Evolutionary conservation across 345 rosid genomes (phyloP).

Genomic region (Lumnitzera littorea): DNA sequence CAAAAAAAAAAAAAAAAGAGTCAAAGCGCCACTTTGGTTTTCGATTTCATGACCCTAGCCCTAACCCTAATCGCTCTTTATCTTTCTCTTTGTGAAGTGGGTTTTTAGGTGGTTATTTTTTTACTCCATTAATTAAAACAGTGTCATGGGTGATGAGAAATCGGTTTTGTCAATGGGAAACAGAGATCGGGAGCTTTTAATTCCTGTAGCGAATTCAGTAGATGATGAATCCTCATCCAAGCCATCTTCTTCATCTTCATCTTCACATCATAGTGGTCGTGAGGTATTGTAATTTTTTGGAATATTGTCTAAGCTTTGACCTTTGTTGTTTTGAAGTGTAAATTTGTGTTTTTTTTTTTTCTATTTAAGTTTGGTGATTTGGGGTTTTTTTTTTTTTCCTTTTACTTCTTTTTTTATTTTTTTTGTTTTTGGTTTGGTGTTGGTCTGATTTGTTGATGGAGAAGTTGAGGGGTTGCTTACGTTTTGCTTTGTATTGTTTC

Average conservation of each 20-base stretch:
- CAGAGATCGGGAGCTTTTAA: constrained; percentile 35
- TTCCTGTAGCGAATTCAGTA: constrained; percentile 22
- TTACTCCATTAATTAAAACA: too few relatives aligned
- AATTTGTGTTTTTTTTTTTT: not conserved
- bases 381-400: not conserved
- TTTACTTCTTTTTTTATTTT: not conserved
- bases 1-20: too few relatives aligned
- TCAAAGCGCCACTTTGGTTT: too few relatives aligned
- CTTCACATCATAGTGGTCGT: constrained; percentile 25
- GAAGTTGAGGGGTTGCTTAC: too few relatives aligned
- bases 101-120: not conserved
- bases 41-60: too few relatives aligned
- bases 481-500: too few relatives aligned
- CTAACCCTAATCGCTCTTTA: too few relatives aligned
- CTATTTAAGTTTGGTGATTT: not conserved
- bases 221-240: constrained; percentile 12
- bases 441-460: too few relatives aligned
- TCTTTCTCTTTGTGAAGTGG: not conserved
- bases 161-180: constrained; percentile 17
- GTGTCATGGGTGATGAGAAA: constrained; percentile 32
- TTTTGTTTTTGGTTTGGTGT: too few relatives aligned
- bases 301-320: not conserved
- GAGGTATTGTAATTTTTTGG: constrained; percentile 14
- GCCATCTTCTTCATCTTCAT: constrained; percentile 25
- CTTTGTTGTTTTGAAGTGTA: not conserved